phyloP scores from a whole-genome alignment of 352 stramenopile species.

The Peronospora destructor region DNA sequence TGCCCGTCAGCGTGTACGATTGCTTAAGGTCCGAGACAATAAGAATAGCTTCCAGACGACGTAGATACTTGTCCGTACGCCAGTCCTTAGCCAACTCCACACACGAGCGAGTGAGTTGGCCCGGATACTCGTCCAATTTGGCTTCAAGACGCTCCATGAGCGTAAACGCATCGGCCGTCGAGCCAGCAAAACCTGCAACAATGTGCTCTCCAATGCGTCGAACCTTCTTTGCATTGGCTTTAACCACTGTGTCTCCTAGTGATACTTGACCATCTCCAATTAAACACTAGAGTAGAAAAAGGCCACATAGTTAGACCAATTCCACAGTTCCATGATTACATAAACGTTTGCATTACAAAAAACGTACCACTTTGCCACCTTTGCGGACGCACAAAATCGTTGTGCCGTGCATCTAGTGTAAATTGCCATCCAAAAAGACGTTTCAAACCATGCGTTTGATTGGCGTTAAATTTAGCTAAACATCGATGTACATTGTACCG shows the following conservation, averaged over 20 bases:
- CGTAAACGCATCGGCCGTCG: conserved; percentile 96
- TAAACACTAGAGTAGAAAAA: conserved; percentile 54
- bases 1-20: conserved; percentile 96
- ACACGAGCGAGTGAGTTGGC: conserved; percentile 93
- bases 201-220: conserved; percentile 92
- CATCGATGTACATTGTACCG: conserved; percentile 21
- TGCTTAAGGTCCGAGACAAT: conserved; percentile 95
- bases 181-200: conserved; percentile 95
- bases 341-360: not conserved
- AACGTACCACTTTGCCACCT: conserved; percentile 92
- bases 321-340: not conserved
- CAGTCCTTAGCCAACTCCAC: conserved; percentile 99
- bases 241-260: conserved; percentile 92
- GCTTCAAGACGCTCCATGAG: conserved; percentile 96
- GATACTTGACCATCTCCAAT: conserved; percentile 98
- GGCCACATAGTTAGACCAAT: not conserved
- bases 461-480: not conserved
- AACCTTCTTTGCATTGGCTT: conserved; percentile 98
- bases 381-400: conserved; percentile 98
- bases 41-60: conserved; percentile 89
- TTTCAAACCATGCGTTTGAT: not conserved
- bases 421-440: not conserved
- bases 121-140: conserved; percentile 97
- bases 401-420: conserved; percentile 87
- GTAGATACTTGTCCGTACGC: conserved; percentile 98